phyloP scores from a whole-genome alignment of 805 yeast genomes.

The Ogataea parapolymorpha region DNA sequence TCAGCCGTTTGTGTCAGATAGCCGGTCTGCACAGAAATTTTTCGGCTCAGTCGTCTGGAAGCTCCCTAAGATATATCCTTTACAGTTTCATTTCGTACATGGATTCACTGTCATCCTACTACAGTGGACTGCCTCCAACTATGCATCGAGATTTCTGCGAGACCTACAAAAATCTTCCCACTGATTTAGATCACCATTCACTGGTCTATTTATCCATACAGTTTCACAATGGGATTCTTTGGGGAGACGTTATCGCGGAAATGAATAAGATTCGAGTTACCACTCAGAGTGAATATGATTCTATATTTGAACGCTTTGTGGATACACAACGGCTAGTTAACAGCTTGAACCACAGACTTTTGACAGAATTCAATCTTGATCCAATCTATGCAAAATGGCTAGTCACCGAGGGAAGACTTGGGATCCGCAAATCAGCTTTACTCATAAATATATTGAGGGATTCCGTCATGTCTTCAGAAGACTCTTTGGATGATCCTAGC shows the following conservation, averaged over 20 bases:
- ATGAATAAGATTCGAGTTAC: slow-evolving; percentile 17
- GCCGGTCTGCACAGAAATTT: slow-evolving; percentile 22
- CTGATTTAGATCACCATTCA: slow-evolving; percentile 5
- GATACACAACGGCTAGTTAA: slow-evolving; percentile 11
- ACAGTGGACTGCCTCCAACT: slow-evolving; percentile 22
- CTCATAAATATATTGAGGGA: slow-evolving; percentile 12
- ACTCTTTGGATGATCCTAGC: slow-evolving; percentile 11
- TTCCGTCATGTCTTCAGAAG: slow-evolving; percentile 1
- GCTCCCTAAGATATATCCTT: slow-evolving; percentile 17
- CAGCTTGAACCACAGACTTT: slow-evolving; percentile 9
- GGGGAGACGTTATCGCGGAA: slow-evolving; percentile 17
- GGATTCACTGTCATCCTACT: slow-evolving; percentile 23
- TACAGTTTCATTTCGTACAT: slow-evolving; percentile 23
- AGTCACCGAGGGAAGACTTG: slow-evolving; percentile 20
- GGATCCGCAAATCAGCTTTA: slow-evolving; percentile 20
- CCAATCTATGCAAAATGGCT: slow-evolving; percentile 13
- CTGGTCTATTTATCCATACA: slow-evolving; percentile 15
- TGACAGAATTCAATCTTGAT: neutral
- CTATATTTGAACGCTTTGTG: slow-evolving; percentile 7
- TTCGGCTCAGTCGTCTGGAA: slow-evolving; percentile 3
- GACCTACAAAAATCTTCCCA: slow-evolving; percentile 14
- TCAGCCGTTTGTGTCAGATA: slow-evolving; percentile 17
- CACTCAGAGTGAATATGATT: slow-evolving; percentile 4
- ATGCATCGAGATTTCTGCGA: slow-evolving; percentile 18
- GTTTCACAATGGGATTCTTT: slow-evolving; percentile 18